A percentile compares a stretch with the other conserved stretches of the same genome.
These are phyloP conservation scores for Aspergillus ostianus DNA, from an alignment of 495 filamentous ascomycete species.

Conservation along the genomic window DNA sequence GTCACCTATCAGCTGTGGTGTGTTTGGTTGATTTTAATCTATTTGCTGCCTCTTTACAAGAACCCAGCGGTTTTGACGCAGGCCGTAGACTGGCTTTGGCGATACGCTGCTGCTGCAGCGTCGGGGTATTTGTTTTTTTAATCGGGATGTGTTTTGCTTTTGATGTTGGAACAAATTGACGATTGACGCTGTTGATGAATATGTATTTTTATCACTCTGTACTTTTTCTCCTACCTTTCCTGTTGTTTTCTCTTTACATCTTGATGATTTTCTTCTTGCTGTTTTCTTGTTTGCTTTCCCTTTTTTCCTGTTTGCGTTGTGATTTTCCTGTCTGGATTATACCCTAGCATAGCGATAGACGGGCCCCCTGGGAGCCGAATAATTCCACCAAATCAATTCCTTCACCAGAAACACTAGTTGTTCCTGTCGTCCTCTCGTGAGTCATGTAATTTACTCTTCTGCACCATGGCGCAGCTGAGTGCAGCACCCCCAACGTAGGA, in stretches of 20 bases:
- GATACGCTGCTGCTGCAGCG: neutral
- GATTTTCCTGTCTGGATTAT: neutral
- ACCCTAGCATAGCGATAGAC: neutral
- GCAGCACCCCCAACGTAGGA: neutral
- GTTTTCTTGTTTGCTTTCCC: neutral
- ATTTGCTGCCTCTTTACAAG: conserved; percentile 2
- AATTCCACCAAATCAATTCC: neutral
- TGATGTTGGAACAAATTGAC: neutral
- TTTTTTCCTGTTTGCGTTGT: neutral
- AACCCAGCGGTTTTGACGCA: neutral
- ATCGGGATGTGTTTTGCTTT: neutral
- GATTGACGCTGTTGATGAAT: neutral
- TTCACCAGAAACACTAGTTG: neutral
- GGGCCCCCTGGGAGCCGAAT: neutral
- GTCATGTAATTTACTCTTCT: neutral
- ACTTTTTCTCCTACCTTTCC: neutral
- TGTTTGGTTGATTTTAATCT: neutral
- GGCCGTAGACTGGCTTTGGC: neutral
- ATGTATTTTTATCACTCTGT: neutral
- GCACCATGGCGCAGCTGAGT: neutral
- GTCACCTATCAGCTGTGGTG: neutral
- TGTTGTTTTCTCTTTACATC: neutral
- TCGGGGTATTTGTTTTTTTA: neutral
- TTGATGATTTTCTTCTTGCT: too few species aligned
- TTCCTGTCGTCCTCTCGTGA: neutral